Percentiles rank a stretch among this genome's conserved stretches.
Conservation (phyloP, 768 basidiomycete genomes). For the Astraeus odoratus region DNA sequence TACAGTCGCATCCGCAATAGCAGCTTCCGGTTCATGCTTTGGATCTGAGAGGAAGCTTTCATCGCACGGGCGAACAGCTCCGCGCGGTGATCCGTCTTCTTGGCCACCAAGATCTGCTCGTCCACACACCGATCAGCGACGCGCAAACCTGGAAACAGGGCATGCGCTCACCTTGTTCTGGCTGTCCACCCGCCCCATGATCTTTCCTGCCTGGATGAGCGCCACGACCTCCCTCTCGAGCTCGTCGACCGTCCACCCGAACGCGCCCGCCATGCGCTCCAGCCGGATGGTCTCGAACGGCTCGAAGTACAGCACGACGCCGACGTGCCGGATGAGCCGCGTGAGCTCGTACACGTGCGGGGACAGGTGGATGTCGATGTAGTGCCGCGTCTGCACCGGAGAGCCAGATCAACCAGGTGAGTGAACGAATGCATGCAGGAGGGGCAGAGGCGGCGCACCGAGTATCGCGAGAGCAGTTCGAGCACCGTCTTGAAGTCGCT, state of each 20-base stretch:
- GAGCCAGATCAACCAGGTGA: neutral
- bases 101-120: slow-evolving; percentile 67
- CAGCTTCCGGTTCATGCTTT: slow-evolving; percentile 67
- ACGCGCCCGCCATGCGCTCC: slow-evolving; percentile 77
- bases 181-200: slow-evolving; percentile 82
- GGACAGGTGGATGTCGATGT: slow-evolving; percentile 70
- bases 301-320: slow-evolving; percentile 82
- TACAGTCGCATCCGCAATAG: slow-evolving; percentile 81
- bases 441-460: slow-evolving; percentile 37
- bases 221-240: slow-evolving; percentile 68
- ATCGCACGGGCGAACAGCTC: slow-evolving; percentile 73
- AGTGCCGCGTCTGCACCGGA: slow-evolving; percentile 59
- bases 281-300: slow-evolving; percentile 84
- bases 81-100: slow-evolving; percentile 70
- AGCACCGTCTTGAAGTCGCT: slow-evolving; percentile 83
- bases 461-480: slow-evolving; percentile 64
- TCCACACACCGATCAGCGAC: slow-evolving; percentile 1
- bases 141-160: neutral
- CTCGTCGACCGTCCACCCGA: slow-evolving; percentile 72
- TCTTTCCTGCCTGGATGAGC: slow-evolving; percentile 70
- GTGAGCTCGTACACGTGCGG: slow-evolving; percentile 61
- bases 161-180: slow-evolving; percentile 72
- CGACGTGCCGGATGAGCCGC: slow-evolving; percentile 64
- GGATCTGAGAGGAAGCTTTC: slow-evolving; percentile 64
- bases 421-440: neutral